Percentiles rank a stretch among this genome's conserved stretches.
These are phyloP conservation scores for Pittosporum tobira DNA, from an alignment of 129 eudicot species.

Conservation along the genomic window DNA sequence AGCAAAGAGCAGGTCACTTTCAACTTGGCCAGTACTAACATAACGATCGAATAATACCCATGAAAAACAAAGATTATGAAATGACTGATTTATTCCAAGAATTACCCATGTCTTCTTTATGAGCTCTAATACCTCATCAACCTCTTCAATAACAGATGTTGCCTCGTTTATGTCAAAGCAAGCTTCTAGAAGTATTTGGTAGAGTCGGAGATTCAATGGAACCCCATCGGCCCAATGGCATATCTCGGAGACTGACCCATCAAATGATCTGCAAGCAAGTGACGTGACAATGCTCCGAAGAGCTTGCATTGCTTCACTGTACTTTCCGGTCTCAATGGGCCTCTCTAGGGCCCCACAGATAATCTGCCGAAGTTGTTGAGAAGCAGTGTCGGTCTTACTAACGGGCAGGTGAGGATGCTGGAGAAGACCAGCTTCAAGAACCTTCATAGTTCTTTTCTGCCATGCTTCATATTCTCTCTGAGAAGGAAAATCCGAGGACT, in stretches of 20 bases:
- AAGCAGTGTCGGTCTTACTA: constrained; percentile 46
- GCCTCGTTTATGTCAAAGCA: constrained; percentile 73
- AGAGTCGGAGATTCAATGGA: constrained; percentile 78
- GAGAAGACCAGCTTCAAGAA: constrained; percentile 92
- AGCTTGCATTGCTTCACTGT: constrained; percentile 83
- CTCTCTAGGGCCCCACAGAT: constrained; percentile 58
- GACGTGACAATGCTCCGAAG: constrained; percentile 69
- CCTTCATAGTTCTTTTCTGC: constrained; percentile 79
- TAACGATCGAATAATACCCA: constrained; percentile 86
- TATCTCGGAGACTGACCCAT: constrained; percentile 46
- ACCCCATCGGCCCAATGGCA: constrained; percentile 98
- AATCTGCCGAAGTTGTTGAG: constrained; percentile 63
- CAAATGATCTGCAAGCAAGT: constrained; percentile 65
- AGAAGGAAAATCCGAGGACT: constrained; percentile 82
- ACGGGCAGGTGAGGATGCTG: constrained; percentile 72
- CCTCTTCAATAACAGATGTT: constrained; percentile 70
- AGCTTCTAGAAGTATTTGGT: constrained; percentile 79
- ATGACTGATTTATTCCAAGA: constrained; percentile 77
- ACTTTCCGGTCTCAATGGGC: constrained; percentile 85
- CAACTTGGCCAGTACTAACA: constrained; percentile 76
- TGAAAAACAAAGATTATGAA: constrained; percentile 77
- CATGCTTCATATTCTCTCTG: constrained; percentile 70
- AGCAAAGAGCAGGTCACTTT: constrained; percentile 69
- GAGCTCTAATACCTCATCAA: constrained; percentile 88
- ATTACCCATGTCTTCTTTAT: constrained; percentile 86